Evolutionary conservation across 495 filamentous ascomycete genomes (phyloP).

Genomic region (Hyphodiscus hymeniophilus): DNA sequence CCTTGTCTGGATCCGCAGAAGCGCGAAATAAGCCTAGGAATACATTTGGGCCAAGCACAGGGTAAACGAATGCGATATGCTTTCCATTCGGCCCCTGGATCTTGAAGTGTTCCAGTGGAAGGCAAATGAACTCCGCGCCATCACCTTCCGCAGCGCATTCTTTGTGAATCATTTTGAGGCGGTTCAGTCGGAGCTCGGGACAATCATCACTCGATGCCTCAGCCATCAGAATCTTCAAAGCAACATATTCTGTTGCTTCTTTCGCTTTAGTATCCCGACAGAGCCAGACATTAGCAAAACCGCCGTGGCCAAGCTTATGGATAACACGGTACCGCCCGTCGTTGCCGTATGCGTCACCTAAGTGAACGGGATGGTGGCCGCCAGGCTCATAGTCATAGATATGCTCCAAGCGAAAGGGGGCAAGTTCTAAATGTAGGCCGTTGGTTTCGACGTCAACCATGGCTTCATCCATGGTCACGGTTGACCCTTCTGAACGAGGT

Average conservation of each 20-base stretch:
- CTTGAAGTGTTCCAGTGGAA: conserved; percentile 24
- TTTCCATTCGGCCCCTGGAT: conserved; percentile 28
- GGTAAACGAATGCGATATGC: conserved; percentile 29
- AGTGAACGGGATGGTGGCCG: conserved; percentile 30
- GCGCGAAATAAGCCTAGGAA: conserved; percentile 11
- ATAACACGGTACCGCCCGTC: conserved; percentile 28
- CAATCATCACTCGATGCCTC: conserved; percentile 21
- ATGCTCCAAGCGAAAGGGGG: too few relatives aligned
- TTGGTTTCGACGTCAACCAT: too few relatives aligned
- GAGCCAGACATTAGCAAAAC: conserved; percentile 31
- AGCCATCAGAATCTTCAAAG: conserved; percentile 28
- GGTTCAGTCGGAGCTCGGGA: conserved; percentile 17
- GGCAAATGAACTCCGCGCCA: conserved; percentile 7
- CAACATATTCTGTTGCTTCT: conserved; percentile 18
- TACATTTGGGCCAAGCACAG: conserved; percentile 24
- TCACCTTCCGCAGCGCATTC: too few relatives aligned
- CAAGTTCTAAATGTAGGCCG: too few relatives aligned
- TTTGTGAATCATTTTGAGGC: background rate
- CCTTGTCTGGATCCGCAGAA: conserved; percentile 3
- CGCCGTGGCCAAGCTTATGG: conserved; percentile 34
- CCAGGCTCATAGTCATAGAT: conserved; percentile 26
- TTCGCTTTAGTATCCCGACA: conserved; percentile 20
- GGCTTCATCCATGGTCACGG: too few relatives aligned
- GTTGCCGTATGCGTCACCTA: conserved; percentile 27
- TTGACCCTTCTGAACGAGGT: too few relatives aligned